Conservation (phyloP, 805 yeast genomes). For the Wickerhamiella allomyrinae region DNA sequence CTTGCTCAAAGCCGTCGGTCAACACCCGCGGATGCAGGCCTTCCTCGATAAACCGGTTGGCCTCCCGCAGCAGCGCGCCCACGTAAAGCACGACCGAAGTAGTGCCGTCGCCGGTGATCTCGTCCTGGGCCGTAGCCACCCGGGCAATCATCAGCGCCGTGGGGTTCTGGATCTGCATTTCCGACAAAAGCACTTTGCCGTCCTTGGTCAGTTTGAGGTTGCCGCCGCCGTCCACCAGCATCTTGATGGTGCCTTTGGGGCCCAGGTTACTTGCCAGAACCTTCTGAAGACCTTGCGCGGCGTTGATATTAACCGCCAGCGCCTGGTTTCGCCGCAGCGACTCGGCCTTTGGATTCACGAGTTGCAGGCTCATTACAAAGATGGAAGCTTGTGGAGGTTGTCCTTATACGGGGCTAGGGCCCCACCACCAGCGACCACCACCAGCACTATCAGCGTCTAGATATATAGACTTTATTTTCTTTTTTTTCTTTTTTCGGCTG, state of each 20-base stretch:
- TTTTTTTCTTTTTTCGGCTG: too few species aligned
- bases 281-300: slow-evolving; percentile 93
- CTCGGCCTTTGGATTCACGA: slow-evolving; percentile 94
- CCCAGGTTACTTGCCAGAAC: slow-evolving; percentile 87
- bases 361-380: slow-evolving; percentile 37
- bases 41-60: slow-evolving; percentile 79
- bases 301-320: slow-evolving; percentile 81
- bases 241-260: slow-evolving; percentile 92
- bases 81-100: slow-evolving; percentile 89
- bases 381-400: background rate
- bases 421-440: too few species aligned
- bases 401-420: too few species aligned
- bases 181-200: slow-evolving; percentile 83
- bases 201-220: slow-evolving; percentile 90
- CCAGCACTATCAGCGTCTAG: too few species aligned
- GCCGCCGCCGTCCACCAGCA: slow-evolving; percentile 95
- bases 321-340: slow-evolving; percentile 93
- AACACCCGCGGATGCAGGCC: slow-evolving; percentile 93
- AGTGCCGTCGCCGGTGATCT: slow-evolving; percentile 98
- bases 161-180: slow-evolving; percentile 93
- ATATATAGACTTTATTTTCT: too few species aligned
- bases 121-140: slow-evolving; percentile 98
- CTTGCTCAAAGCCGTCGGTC: slow-evolving; percentile 88
- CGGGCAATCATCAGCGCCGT: slow-evolving; percentile 82
- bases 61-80: slow-evolving; percentile 88